phyloP scores from a whole-genome alignment of 1,284 basidiomycete genomes.

The Ganoderma meredithae region DNA sequence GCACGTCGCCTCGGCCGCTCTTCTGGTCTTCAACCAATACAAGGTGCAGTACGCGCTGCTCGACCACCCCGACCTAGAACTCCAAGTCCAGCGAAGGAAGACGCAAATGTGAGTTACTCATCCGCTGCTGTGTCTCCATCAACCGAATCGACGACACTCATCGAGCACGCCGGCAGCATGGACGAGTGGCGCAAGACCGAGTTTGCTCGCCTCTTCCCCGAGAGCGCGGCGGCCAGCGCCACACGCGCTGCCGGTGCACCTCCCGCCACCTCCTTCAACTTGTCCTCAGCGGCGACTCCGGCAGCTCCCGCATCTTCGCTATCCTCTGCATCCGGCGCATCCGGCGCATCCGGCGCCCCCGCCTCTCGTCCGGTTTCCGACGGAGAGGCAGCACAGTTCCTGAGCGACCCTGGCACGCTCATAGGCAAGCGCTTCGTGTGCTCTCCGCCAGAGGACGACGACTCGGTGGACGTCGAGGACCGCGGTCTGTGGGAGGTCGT shows the following conservation, averaged over 20 bases:
- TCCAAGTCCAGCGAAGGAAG: constrained; percentile 1
- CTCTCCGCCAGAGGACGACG: constrained; percentile 7
- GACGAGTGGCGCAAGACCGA: constrained; percentile 12
- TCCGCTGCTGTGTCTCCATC: background rate
- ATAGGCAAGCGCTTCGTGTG: constrained; percentile 16
- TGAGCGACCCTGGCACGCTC: constrained; percentile 12
- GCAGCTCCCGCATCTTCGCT: background rate
- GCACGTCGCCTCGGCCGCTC: constrained; percentile 13
- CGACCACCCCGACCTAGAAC: constrained; percentile 12
- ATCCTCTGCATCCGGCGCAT: background rate
- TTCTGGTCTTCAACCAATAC: constrained; percentile 18
- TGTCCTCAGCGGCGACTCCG: too few species aligned
- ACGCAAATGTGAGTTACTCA: constrained; percentile 8
- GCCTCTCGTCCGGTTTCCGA: constrained; percentile 5
- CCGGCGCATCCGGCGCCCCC: background rate
- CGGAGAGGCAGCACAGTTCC: constrained; percentile 5
- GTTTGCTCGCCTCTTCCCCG: constrained; percentile 3
- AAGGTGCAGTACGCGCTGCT: constrained; percentile 12
- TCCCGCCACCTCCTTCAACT: background rate
- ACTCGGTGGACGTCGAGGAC: constrained; percentile 6
- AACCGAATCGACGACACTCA: background rate
- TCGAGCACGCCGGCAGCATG: constrained; percentile 1
- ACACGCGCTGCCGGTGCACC: background rate
- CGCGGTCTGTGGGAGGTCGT: constrained; percentile 17
- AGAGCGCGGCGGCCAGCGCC: background rate